These are phyloP conservation scores for Otatea glauca DNA, from an alignment of 176 grass and related monocot genomes.

Conservation along the genomic window DNA sequence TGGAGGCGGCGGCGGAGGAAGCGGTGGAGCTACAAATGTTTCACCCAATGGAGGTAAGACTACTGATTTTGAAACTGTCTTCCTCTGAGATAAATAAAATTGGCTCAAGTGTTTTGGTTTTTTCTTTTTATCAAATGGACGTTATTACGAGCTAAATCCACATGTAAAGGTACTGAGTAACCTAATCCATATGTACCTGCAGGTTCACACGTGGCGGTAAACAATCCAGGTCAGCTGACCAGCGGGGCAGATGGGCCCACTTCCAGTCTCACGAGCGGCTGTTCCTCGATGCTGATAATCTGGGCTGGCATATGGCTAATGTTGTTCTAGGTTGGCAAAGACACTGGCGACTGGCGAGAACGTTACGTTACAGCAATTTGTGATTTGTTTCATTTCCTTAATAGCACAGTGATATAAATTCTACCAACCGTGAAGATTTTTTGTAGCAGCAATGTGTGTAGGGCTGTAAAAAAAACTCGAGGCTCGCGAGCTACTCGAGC, in stretches of 20 bases:
- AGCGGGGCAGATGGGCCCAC: constrained; percentile 41
- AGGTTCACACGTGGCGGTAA: constrained; percentile 62
- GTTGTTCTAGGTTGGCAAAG: constrained; percentile 6
- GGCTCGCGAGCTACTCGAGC: no score
- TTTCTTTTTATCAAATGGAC: background rate
- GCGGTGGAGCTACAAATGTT: background rate
- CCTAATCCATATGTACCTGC: constrained; percentile 15
- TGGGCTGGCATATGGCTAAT: constrained; percentile 34
- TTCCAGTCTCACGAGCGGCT: constrained; percentile 22
- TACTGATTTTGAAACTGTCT: background rate
- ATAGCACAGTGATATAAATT: background rate
- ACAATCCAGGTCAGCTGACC: background rate
- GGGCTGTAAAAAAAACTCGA: no score
- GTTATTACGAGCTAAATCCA: background rate
- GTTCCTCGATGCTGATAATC: background rate
- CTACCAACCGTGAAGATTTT: background rate
- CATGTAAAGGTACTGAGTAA: background rate
- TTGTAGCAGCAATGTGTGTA: constrained; percentile 25
- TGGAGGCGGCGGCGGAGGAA: background rate
- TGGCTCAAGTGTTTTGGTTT: background rate
- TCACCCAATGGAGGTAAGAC: background rate
- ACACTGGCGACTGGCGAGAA: background rate
- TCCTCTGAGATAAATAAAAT: background rate
- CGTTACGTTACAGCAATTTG: background rate
- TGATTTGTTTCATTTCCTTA: background rate